Evolutionary conservation across 2,329 filamentous ascomycete genomes (phyloP).

Genomic region (Furcasterigmium furcatum): DNA sequence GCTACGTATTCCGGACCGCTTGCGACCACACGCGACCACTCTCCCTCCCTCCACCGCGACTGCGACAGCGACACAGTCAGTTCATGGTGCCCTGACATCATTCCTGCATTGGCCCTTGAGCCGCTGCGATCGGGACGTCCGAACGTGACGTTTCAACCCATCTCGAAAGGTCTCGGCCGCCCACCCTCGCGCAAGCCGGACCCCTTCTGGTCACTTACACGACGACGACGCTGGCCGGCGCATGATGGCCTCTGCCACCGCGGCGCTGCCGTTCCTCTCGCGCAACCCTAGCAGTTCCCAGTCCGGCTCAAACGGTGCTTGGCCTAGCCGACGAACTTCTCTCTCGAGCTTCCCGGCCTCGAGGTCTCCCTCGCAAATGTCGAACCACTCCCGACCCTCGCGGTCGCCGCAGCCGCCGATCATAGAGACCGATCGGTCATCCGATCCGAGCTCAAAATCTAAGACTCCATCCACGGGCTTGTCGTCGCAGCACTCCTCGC

Average conservation of each 20-base stretch:
- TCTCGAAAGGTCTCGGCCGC: neutral
- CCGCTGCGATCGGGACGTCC: neutral
- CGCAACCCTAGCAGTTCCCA: slow-evolving; percentile 33
- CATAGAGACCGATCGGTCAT: slow-evolving; percentile 51
- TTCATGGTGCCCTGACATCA: too few species aligned
- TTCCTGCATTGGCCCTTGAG: neutral
- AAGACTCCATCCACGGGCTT: slow-evolving; percentile 56
- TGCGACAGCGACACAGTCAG: too few species aligned
- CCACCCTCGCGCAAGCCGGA: neutral
- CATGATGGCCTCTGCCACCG: slow-evolving; percentile 35
- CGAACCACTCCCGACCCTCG: slow-evolving; percentile 47
- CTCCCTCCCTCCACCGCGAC: too few species aligned
- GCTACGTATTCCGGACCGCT: too few species aligned
- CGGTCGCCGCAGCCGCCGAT: slow-evolving; percentile 51
- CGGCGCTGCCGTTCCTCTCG: slow-evolving; percentile 37
- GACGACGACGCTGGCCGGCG: neutral
- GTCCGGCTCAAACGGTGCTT: slow-evolving; percentile 19
- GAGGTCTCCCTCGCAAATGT: slow-evolving; percentile 56
- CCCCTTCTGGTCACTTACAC: neutral
- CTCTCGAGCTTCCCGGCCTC: slow-evolving; percentile 62
- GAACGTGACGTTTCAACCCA: slow-evolving; percentile 1
- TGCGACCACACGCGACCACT: too few species aligned
- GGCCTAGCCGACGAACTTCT: slow-evolving; percentile 47
- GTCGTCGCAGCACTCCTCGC: slow-evolving; percentile 58
- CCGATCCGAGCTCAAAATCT: slow-evolving; percentile 56